A percentile compares a stretch with the other conserved stretches of the same genome.
phyloP scores from a whole-genome alignment of 169 alveolate species.

The Plasmodium chabaudi region DNA sequence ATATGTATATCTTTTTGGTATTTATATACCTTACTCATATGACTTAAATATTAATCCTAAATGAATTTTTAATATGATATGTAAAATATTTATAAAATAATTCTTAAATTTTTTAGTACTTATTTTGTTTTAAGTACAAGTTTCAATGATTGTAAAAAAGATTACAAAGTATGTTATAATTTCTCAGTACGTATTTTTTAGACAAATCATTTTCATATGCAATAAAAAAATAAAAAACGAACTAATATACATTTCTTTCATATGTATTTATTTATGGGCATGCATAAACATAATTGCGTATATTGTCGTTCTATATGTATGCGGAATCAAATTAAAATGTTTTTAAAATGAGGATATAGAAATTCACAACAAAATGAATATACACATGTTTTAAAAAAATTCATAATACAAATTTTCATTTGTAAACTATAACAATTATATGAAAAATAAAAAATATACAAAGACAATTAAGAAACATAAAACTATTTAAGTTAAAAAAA shows the following conservation, averaged over 20 bases:
- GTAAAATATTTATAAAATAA: conserved; percentile 1
- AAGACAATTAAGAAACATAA: neutral
- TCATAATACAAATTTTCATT: conserved; percentile 1
- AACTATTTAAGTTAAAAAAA: conserved; percentile 1
- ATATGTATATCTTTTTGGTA: conserved; percentile 13
- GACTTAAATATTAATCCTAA: conserved; percentile 1
- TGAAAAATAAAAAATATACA: neutral
- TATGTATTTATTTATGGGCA: neutral
- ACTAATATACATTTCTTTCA: neutral
- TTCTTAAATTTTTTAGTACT: neutral
- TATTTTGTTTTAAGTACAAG: conserved; percentile 1
- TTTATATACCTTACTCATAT: neutral
- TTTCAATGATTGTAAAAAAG: neutral
- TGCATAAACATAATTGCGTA: neutral
- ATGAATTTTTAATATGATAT: conserved; percentile 3
- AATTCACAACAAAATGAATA: conserved; percentile 2
- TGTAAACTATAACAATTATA: neutral
- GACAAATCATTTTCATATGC: neutral
- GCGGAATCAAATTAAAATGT: conserved; percentile 28
- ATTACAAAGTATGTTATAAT: conserved; percentile 10
- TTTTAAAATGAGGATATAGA: conserved; percentile 16
- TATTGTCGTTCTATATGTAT: neutral
- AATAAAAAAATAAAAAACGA: conserved; percentile 3
- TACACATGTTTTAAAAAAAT: conserved; percentile 13
- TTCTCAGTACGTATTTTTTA: conserved; percentile 6